A percentile compares a stretch with the other conserved stretches of the same genome.
phyloP scores from a whole-genome alignment of 2,329 filamentous ascomycete genomes.

The Alternaria rosae region DNA sequence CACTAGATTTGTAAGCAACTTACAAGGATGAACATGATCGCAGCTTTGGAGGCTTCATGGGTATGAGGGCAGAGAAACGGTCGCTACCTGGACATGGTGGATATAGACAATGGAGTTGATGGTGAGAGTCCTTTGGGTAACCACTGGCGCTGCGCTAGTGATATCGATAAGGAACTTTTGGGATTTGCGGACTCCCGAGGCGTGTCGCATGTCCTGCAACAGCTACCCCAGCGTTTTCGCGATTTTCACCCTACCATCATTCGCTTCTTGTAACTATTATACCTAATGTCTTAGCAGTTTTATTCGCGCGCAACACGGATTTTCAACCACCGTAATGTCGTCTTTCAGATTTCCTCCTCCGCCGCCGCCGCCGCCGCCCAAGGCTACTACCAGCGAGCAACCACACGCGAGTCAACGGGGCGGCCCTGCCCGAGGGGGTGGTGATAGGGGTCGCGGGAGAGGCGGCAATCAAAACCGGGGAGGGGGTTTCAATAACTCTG shows the following conservation, averaged over 20 bases:
- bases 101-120: constrained; percentile 1
- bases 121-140: constrained; percentile 9
- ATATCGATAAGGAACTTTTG: constrained; percentile 30
- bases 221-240: not conserved
- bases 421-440: constrained; percentile 18
- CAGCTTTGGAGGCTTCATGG: constrained; percentile 32
- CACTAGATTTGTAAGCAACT: constrained; percentile 9
- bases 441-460: constrained; percentile 44
- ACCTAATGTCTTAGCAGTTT: not conserved
- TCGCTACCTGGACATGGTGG: constrained; percentile 25
- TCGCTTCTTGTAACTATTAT: not conserved
- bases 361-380: constrained; percentile 51
- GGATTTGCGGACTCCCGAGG: constrained; percentile 15
- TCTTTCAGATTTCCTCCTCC: constrained; percentile 58
- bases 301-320: not conserved
- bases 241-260: not conserved
- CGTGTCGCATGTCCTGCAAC: constrained; percentile 17
- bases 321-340: constrained; percentile 28
- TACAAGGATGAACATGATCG: constrained; percentile 52
- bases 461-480: constrained; percentile 26
- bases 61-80: constrained; percentile 19
- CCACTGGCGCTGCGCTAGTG: constrained; percentile 21
- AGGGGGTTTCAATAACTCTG: constrained; percentile 20
- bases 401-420: constrained; percentile 42
- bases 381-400: constrained; percentile 39